Percentiles rank a stretch among this genome's conserved stretches.
These are phyloP conservation scores for Cytospora piceicola DNA, from an alignment of 2,329 filamentous ascomycete species.

Conservation along the genomic window DNA sequence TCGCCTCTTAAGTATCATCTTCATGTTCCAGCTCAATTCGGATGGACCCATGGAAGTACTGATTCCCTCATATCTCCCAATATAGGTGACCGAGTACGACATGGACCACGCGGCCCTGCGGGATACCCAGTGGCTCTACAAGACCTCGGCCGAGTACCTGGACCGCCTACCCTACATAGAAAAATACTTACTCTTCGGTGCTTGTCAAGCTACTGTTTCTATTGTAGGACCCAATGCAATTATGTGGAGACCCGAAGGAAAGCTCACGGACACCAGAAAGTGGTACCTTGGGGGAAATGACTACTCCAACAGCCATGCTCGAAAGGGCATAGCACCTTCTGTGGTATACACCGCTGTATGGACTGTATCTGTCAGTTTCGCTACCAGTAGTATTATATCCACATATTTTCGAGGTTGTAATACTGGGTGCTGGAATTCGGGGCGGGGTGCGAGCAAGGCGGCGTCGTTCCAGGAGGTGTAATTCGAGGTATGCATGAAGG, in stretches of 20 bases:
- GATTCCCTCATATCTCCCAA: constrained; percentile 53
- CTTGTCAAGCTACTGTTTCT: constrained; percentile 69
- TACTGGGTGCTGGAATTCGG: background rate
- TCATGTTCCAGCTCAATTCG: constrained; percentile 20
- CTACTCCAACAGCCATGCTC: constrained; percentile 44
- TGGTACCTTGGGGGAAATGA: constrained; percentile 69
- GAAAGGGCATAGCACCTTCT: constrained; percentile 31
- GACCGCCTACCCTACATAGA: constrained; percentile 66
- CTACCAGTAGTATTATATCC: background rate
- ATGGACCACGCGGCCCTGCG: constrained; percentile 59
- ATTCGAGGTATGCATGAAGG: too few relatives aligned
- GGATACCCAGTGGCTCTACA: constrained; percentile 68
- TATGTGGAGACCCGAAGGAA: constrained; percentile 69
- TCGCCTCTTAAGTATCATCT: constrained; percentile 45
- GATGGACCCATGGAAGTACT: too few relatives aligned
- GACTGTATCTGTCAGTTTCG: background rate
- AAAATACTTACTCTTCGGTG: constrained; percentile 76
- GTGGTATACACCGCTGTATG: background rate
- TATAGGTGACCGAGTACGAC: constrained; percentile 84
- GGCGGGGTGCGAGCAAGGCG: too few relatives aligned
- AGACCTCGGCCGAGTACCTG: constrained; percentile 67
- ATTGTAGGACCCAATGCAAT: constrained; percentile 76
- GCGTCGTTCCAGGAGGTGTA: too few relatives aligned
- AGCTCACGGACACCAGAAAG: constrained; percentile 74
- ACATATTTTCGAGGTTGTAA: background rate